phyloP scores from a whole-genome alignment of 306 rosid species.

The Ochetophila trinervis region DNA sequence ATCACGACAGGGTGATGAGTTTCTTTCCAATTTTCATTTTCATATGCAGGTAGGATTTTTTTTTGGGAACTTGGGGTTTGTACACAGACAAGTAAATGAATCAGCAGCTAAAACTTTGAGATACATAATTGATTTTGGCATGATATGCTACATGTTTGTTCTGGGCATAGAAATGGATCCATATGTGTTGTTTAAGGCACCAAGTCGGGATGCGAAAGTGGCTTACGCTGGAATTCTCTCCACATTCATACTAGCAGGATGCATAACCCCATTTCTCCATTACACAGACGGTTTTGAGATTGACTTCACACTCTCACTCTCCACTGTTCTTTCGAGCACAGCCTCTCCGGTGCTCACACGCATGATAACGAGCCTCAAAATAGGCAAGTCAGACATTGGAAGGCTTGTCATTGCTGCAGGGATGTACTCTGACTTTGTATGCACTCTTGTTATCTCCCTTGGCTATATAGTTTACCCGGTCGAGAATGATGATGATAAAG shows the following conservation, averaged over 20 bases:
- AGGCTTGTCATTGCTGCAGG: slow-evolving; percentile 78
- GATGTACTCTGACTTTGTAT: slow-evolving; percentile 73
- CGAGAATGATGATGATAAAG: background rate
- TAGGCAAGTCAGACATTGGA: slow-evolving; percentile 91
- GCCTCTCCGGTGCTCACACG: slow-evolving; percentile 88
- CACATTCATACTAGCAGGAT: slow-evolving; percentile 52
- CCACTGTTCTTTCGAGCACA: slow-evolving; percentile 62
- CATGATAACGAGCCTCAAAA: slow-evolving; percentile 57
- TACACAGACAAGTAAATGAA: slow-evolving; percentile 33
- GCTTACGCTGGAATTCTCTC: slow-evolving; percentile 63
- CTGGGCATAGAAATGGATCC: slow-evolving; percentile 97
- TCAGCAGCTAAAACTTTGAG: slow-evolving; percentile 42
- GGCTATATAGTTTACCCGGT: slow-evolving; percentile 52
- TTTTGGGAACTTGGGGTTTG: slow-evolving; percentile 59
- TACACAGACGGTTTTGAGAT: slow-evolving; percentile 22
- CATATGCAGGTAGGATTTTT: slow-evolving; percentile 65
- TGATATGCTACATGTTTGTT: slow-evolving; percentile 88
- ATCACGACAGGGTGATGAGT: no score
- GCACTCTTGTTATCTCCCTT: slow-evolving; percentile 57
- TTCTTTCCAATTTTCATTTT: background rate
- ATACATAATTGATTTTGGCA: slow-evolving; percentile 72
- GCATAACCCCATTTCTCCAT: slow-evolving; percentile 36
- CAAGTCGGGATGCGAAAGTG: slow-evolving; percentile 64
- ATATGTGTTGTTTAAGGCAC: slow-evolving; percentile 39
- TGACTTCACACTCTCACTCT: slow-evolving; percentile 49